phyloP scores from a whole-genome alignment of 2,329 filamentous ascomycete species.

The Fusarium sp. region DNA sequence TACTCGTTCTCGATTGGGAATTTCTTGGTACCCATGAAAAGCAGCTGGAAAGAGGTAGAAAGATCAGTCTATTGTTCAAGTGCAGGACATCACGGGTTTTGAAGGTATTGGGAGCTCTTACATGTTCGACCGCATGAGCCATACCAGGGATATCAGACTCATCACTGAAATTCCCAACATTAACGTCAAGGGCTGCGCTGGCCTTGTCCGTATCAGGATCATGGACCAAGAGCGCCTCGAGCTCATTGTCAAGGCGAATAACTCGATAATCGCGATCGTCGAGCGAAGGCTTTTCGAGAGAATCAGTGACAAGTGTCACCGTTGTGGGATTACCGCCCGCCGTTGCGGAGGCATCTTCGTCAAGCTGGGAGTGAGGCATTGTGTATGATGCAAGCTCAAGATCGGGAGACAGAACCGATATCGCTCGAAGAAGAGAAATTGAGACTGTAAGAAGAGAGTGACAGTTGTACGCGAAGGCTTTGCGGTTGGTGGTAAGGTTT shows the following conservation, averaged over 20 bases:
- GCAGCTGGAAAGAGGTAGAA: constrained; percentile 62
- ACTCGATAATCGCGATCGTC: constrained; percentile 92
- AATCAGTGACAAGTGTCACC: constrained; percentile 70
- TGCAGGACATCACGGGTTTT: neutral
- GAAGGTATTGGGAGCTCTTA: constrained; percentile 52
- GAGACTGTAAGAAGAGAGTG: too few relatives aligned
- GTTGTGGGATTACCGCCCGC: constrained; percentile 47
- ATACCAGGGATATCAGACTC: constrained; percentile 91
- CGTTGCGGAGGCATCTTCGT: constrained; percentile 41
- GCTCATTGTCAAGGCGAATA: constrained; percentile 83
- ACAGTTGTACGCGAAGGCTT: too few relatives aligned
- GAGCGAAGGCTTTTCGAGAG: constrained; percentile 83
- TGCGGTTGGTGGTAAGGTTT: too few relatives aligned
- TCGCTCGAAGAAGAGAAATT: too few relatives aligned
- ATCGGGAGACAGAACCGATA: too few relatives aligned
- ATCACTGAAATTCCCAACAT: constrained; percentile 96
- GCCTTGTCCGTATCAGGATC: constrained; percentile 97
- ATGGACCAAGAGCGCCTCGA: constrained; percentile 93
- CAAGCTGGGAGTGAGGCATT: constrained; percentile 52
- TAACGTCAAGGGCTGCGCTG: constrained; percentile 93
- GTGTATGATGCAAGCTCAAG: constrained; percentile 34
- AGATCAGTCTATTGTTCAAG: constrained; percentile 28
- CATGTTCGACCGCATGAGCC: constrained; percentile 95
- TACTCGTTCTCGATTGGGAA: constrained; percentile 97
- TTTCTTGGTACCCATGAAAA: constrained; percentile 99